Evolutionary conservation across 768 basidiomycete genomes (phyloP).

Genomic region (Serendipita indica): DNA sequence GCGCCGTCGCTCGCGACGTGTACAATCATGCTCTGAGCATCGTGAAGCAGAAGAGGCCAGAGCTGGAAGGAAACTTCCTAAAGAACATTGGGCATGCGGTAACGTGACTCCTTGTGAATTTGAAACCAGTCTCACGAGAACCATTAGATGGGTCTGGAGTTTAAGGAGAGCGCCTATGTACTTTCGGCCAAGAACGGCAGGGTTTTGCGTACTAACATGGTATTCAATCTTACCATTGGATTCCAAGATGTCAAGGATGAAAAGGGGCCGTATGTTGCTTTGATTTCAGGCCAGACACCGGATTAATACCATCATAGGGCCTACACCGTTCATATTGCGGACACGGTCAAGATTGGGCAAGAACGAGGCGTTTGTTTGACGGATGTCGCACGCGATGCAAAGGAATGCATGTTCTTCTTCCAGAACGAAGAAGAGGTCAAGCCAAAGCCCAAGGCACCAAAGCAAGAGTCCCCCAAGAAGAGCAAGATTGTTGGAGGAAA

Average conservation of each 20-base stretch:
- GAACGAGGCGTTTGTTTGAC: conserved; percentile 58
- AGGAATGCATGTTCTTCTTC: conserved; percentile 77
- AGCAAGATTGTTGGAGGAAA: conserved; percentile 68
- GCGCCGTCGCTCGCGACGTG: conserved; percentile 59
- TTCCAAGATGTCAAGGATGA: conserved; percentile 70
- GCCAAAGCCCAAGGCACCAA: conserved; percentile 41
- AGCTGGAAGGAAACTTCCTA: conserved; percentile 67
- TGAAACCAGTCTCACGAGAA: background rate
- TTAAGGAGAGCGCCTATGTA: conserved; percentile 75
- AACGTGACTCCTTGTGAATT: background rate
- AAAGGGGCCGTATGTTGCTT: conserved; percentile 48
- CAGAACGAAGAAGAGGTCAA: conserved; percentile 37
- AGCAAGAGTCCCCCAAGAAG: conserved; percentile 42
- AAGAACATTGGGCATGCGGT: conserved; percentile 89
- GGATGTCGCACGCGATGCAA: conserved; percentile 66
- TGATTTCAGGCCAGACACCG: background rate
- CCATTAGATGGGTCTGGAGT: conserved; percentile 82
- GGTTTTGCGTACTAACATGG: conserved; percentile 61
- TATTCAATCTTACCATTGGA: conserved; percentile 70
- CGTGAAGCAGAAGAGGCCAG: conserved; percentile 63
- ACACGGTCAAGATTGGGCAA: conserved; percentile 67
- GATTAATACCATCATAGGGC: conserved; percentile 36
- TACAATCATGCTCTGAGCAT: conserved; percentile 60
- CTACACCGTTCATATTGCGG: conserved; percentile 53
- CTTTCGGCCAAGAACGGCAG: conserved; percentile 68